Base-by-base conservation (phyloP, 2,329 filamentous ascomycete species). In the Lachnellula hyalina region DNA sequence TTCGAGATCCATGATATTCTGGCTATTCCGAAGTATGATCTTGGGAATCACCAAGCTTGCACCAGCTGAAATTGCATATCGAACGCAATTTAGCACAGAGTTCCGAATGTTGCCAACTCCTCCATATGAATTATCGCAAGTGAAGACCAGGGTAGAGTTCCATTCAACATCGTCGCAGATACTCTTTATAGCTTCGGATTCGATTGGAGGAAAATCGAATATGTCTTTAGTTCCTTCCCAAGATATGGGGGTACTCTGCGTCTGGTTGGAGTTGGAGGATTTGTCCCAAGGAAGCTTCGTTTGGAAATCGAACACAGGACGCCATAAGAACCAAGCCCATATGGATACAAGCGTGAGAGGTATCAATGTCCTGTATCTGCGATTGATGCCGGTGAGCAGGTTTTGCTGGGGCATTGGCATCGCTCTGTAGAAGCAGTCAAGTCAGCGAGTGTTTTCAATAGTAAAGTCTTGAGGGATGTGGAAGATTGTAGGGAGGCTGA, bases 61-160 rank as follows among this genome's bases (percentile, higher is more conserved):
- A 21, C 65, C 65, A 14, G 63, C 62, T n/a, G 57, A 58, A 48
- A 67, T 64, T 40, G 58, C 49, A 49, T 63, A 63, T 4, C 62
- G 56, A 36, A 63, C 52, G 47, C 62, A 64, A 38, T 58, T 64
- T 19, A 64, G 53, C 28, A 67, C 61, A 36, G 62, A 65, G 50
- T 67, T 68, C 21, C 65, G 63, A 23, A 67, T 53, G 47, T 66
- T 67, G 8, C 65, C 63, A 12, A 68, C 55, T 7, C 66, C 66
- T 34, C 65, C 65, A n/a, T 57, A 54, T 28, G 59, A 61, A 32
- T 64, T 55, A 42, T 54, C 56, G 55, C 66, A 68, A 11, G 62
- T 65, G 50, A 67, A 64, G 6, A 63, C 50, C 14, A 65, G 25
- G 19, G 59, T 56, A 11, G 53, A 17, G 40, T 66, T 64, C 65